Evolutionary conservation across 257 asterid species (phyloP).

Genomic region (Avicennia marina): DNA sequence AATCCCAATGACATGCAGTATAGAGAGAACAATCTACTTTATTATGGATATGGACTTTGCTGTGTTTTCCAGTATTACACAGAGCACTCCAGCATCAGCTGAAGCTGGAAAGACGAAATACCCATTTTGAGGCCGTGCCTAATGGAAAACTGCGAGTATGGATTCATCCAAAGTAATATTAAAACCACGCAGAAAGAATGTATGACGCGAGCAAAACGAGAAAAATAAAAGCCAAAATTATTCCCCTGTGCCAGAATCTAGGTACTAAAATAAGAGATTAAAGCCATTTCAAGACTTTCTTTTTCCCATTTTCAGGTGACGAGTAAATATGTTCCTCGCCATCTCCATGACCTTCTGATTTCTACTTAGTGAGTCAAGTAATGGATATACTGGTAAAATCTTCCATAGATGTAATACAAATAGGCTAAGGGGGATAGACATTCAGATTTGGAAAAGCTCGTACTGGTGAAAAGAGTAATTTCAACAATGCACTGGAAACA

Average conservation of each 20-base stretch:
- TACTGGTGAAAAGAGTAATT: neutral
- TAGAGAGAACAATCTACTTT: conserved; percentile 66
- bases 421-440: neutral
- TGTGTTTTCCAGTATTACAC: conserved; percentile 75
- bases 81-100: conserved; percentile 82
- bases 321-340: neutral
- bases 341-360: neutral
- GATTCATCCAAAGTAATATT: neutral
- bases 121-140: conserved; percentile 52
- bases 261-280: neutral
- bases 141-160: neutral
- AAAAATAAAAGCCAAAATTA: too few relatives aligned
- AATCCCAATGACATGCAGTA: conserved; percentile 71
- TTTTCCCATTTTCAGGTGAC: neutral
- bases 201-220: too few relatives aligned
- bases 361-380: neutral
- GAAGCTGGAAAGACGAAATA: conserved; percentile 73
- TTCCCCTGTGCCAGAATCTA: neutral
- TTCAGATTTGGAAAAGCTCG: neutral
- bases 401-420: neutral
- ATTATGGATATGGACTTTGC: conserved; percentile 75
- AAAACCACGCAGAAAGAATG: neutral
- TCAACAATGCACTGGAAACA: neutral
- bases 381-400: neutral
- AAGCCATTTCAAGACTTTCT: neutral